A percentile compares a stretch with the other conserved stretches of the same genome.
Evolutionary conservation across 257 asterid species (phyloP).

Genomic region (Anisodus tanguticus): DNA sequence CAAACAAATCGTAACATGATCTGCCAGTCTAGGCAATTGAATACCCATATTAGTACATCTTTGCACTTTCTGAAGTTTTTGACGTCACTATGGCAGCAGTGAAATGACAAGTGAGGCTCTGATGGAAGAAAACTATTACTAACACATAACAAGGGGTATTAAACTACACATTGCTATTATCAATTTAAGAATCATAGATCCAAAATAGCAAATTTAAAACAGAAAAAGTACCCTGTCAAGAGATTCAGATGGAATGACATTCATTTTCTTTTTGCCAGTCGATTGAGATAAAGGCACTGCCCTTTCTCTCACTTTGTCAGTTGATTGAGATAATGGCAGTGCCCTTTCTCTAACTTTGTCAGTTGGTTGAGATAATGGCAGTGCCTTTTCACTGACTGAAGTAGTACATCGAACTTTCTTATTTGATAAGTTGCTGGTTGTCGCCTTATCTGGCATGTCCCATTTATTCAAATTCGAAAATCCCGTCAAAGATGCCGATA

Average conservation of each 20-base stretch:
- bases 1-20: not conserved
- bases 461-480: conserved; percentile 46
- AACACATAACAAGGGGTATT: conserved; percentile 18
- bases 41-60: not conserved
- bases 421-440: conserved; percentile 41
- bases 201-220: conserved; percentile 7
- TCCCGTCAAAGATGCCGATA: conserved; percentile 35
- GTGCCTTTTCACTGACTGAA: conserved; percentile 45
- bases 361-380: conserved; percentile 42
- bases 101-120: not conserved
- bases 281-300: conserved; percentile 38
- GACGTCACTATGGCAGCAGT: not conserved
- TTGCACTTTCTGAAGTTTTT: not conserved
- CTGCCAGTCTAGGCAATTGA: not conserved
- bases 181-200: not conserved
- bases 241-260: conserved; percentile 63
- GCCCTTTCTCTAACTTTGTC: conserved; percentile 45
- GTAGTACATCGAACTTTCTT: conserved; percentile 38
- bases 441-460: conserved; percentile 38
- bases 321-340: conserved; percentile 40
- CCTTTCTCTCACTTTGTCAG: conserved; percentile 46
- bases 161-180: not conserved
- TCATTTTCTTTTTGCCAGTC: conserved; percentile 48
- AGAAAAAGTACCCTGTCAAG: conserved; percentile 58
- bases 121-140: not conserved